Base-by-base conservation (phyloP, 257 asterid species). In the Cinchona pubescens region DNA sequence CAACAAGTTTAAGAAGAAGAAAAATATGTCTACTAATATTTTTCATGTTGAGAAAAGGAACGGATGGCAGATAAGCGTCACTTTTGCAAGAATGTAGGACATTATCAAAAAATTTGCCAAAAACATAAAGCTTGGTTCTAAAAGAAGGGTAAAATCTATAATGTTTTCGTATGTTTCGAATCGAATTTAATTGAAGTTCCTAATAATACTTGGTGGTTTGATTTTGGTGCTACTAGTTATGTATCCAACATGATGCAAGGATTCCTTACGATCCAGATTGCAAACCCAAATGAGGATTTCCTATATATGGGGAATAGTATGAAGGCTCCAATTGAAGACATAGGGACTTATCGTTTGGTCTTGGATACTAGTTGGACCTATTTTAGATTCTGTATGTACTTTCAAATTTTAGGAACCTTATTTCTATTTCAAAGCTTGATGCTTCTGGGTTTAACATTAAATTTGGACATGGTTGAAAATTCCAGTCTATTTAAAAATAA, bases 191-290 rank as follows among this genome's bases (percentile, higher is more conserved):
- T 7, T 38, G 42, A 38, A 38, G 42, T 38, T 38, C 42, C 42
- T 38, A 2, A 3, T 38, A 38, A 38, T 38, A 38, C 67, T 62
- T 71, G 73, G 73, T 72, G 61, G 78, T 3, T 79, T 42, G 74
- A 65, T 73, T 73, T 34, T 43, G 53, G 40, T 40, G 16, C 38
- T 16, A 70, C 25, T 7, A 45, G 32, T 59, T 58, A 70, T 34
- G 55, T 77, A 29, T 69, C 34, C 7, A 73, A 73, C 43, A 23
- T 55, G 27, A 68, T 61, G 38, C 68, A 59, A 46, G 70, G 78
- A 65, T 73, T 73, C 38, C 30, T 72, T 67, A 29, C 48, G 40
- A 78, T 30, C 63, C 42, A 23, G 63, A 72, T 25, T 38, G 49
- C 13, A 38, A 38, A 38, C 42, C 42, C 42, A 38, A 38, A 38